Conservation (phyloP, 352 stramenopile genomes). For the Globisporangium megalacanthum region DNA sequence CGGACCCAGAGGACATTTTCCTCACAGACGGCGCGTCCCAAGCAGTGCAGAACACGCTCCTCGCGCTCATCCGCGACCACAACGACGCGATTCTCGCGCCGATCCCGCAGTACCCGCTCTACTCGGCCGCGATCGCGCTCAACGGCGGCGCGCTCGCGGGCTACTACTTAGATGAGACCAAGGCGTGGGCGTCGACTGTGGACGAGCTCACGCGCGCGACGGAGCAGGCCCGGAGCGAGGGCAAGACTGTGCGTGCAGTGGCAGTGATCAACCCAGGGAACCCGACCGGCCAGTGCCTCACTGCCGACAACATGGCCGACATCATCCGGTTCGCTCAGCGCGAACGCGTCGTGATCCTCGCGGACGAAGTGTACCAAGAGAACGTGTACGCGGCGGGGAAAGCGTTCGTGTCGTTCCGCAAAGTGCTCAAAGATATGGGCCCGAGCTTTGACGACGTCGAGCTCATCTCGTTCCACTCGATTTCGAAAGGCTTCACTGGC, state of each 20-base stretch:
- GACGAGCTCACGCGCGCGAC: constrained; percentile 91
- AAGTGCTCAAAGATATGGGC: constrained; percentile 90
- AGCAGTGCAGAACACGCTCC: constrained; percentile 92
- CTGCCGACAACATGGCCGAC: constrained; percentile 88
- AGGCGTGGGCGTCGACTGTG: constrained; percentile 86
- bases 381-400: constrained; percentile 96
- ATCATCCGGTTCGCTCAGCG: constrained; percentile 95
- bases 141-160: constrained; percentile 92
- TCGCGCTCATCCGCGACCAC: constrained; percentile 85
- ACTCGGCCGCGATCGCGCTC: constrained; percentile 96
- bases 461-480: constrained; percentile 98
- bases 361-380: constrained; percentile 99
- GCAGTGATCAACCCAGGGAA: constrained; percentile 99
- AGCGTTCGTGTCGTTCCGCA: constrained; percentile 94
- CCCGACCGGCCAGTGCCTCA: constrained; percentile 92
- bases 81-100: constrained; percentile 92
- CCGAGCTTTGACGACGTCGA: constrained; percentile 86
- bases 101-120: constrained; percentile 99
- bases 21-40: constrained; percentile 96
- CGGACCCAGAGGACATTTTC: constrained; percentile 95
- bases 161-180: constrained; percentile 98
- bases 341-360: constrained; percentile 94
- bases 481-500: constrained; percentile 98
- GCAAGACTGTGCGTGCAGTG: constrained; percentile 92
- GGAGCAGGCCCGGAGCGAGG: constrained; percentile 76